Evolutionary conservation across 2,329 filamentous ascomycete species (phyloP), one percentile per base, ranked within the genome.

Genomic region (Trichoderma sp.): DNA sequence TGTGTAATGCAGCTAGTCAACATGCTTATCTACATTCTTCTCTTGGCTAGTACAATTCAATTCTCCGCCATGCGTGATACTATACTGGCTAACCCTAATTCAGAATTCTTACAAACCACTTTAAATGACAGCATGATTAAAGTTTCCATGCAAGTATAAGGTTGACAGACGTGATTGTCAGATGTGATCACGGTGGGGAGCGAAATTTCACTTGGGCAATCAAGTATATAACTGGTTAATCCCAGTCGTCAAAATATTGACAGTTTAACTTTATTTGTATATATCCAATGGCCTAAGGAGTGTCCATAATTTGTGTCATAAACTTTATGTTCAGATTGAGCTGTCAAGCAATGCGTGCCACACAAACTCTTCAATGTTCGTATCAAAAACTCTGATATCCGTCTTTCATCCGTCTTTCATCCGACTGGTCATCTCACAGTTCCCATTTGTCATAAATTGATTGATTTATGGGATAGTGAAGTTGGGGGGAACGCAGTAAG

Each of bases 401-500:
- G 29, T 37, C 35, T 19, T 21, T 59, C 24, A 24, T 37, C 31
- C 33, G 29, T 37, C 35, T 19, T 21, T 59, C 24, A 59, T 59
- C 55, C 53, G 14, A 5, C 19, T 49, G 55, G 55, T 31, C 37
- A 5, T n/a, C 5, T 31, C 16, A 35, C 6, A 13, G n/a, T 27
- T 40, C 11, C 24, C 56, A 19, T 56, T 37, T 5, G 21, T 59
- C 37, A 27, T 33, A 6, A 31, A 49, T 14, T 27, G 27, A 33
- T 31, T 31, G 8, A 33, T 68, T 70, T 63, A 70, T 53, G 63
- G 68, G 67, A 71, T 65, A 16, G 68, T 63, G 75, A 76, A 80
- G 61, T 71, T 70, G 43, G 76, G 73, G 14, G 78, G 78, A 7
- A 82, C 76, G 63, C 80, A 81, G 78, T 81, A 81, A 70, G 80